phyloP scores from a whole-genome alignment of 176 grass and related monocot genomes.

The Sorghum bicolor region DNA sequence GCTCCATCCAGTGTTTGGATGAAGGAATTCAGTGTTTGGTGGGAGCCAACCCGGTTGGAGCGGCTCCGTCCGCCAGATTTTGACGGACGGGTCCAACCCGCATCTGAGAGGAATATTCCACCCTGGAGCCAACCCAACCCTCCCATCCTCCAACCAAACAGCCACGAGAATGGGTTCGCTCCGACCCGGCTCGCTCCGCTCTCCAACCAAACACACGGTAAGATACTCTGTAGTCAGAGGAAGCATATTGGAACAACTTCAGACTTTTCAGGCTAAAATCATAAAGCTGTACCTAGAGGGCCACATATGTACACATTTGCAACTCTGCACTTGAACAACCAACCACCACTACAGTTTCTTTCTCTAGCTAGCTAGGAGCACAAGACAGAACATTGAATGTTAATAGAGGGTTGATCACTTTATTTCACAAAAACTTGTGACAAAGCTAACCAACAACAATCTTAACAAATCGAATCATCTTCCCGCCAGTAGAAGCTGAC shows the following conservation, averaged over 20 bases:
- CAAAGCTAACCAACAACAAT: conserved; percentile 10
- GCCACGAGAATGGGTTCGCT: too few species aligned
- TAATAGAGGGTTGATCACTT: not conserved
- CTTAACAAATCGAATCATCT: not conserved
- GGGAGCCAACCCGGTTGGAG: too few species aligned
- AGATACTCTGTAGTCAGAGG: not conserved
- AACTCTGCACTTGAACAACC: not conserved
- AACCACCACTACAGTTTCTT: not conserved
- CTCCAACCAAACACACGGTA: too few species aligned
- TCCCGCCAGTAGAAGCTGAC: not conserved
- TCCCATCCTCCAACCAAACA: too few species aligned
- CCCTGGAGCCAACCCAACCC: too few species aligned
- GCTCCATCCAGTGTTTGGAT: too few species aligned
- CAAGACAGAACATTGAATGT: not conserved
- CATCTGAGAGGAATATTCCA: too few species aligned
- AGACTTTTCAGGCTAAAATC: not conserved
- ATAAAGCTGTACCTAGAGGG: not conserved
- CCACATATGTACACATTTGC: not conserved
- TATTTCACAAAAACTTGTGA: not conserved
- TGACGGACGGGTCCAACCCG: too few species aligned
- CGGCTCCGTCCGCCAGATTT: too few species aligned
- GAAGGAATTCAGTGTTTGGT: too few species aligned
- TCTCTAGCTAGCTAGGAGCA: not conserved
- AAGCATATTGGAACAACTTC: not conserved
- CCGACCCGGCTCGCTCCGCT: too few species aligned